Evolutionary conservation across 2,329 filamentous ascomycete genomes (phyloP).

Genomic region (Monascus ruber): DNA sequence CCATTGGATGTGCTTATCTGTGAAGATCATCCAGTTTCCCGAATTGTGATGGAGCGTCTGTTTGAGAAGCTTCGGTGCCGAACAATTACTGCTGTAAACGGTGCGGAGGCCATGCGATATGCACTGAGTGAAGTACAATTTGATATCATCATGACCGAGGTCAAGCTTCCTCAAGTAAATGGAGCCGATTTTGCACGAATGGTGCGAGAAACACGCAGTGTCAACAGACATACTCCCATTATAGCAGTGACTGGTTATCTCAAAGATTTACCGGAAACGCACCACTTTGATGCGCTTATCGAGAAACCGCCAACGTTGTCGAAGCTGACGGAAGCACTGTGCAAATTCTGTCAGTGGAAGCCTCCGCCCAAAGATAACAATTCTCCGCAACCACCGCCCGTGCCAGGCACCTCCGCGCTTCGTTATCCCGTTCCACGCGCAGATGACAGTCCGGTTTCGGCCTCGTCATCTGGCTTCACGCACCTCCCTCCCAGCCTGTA

Average conservation of each 20-base stretch:
- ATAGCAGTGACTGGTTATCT: slow-evolving; percentile 94
- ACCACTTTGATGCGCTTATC: slow-evolving; percentile 90
- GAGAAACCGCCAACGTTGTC: slow-evolving; percentile 93
- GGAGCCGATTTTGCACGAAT: slow-evolving; percentile 93
- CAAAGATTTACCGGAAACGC: slow-evolving; percentile 89
- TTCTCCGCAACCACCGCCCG: slow-evolving; percentile 44
- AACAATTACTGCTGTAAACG: slow-evolving; percentile 82
- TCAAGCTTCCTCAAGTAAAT: slow-evolving; percentile 87
- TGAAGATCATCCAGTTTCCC: slow-evolving; percentile 92
- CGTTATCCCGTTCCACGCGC: slow-evolving; percentile 52
- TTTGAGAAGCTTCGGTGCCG: slow-evolving; percentile 91
- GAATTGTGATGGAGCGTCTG: slow-evolving; percentile 97
- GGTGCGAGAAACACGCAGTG: slow-evolving; percentile 93
- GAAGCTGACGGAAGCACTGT: slow-evolving; percentile 80
- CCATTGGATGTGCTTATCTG: slow-evolving; percentile 91
- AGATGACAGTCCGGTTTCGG: slow-evolving; percentile 72
- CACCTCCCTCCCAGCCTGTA: slow-evolving; percentile 63
- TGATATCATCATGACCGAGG: slow-evolving; percentile 97
- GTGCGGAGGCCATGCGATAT: slow-evolving; percentile 83
- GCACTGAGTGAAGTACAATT: slow-evolving; percentile 97
- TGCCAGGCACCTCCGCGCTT: slow-evolving; percentile 47
- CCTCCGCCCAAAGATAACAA: slow-evolving; percentile 52
- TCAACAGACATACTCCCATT: slow-evolving; percentile 88
- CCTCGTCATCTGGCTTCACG: slow-evolving; percentile 60
- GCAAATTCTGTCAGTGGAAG: slow-evolving; percentile 87